Conservation (phyloP, 164 flowering plant genomes). For the Stephania japonica region DNA sequence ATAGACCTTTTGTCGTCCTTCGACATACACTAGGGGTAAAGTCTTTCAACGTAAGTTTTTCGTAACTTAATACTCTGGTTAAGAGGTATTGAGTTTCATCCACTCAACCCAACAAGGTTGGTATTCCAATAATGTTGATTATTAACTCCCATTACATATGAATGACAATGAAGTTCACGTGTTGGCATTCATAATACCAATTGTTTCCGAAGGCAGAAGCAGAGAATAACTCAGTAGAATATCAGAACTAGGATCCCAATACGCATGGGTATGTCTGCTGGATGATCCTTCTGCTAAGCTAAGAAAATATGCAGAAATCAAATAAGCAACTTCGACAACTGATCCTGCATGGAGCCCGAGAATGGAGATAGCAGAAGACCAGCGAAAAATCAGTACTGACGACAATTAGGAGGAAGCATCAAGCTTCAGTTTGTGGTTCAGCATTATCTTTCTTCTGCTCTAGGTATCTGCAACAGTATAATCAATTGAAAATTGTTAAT, state of each 20-base stretch:
- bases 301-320: background rate
- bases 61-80: no score
- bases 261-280: background rate
- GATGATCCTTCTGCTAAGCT: background rate
- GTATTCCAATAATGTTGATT: no score
- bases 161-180: no score
- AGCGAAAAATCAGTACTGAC: background rate
- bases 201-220: background rate
- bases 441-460: constrained; percentile 27
- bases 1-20: no score
- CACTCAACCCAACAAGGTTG: no score
- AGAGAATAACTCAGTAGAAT: no score
- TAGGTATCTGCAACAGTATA: constrained; percentile 28
- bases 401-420: background rate
- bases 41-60: no score
- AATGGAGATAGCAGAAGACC: background rate
- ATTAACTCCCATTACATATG: no score
- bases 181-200: background rate
- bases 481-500: background rate
- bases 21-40: no score
- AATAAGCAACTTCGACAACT: background rate
- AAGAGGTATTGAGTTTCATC: no score
- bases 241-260: background rate
- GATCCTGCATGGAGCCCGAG: background rate
- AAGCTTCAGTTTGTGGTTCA: constrained; percentile 17